Base-by-base conservation (phyloP, 1,139 yeast species). In the Blastobotrys ciferrii region DNA sequence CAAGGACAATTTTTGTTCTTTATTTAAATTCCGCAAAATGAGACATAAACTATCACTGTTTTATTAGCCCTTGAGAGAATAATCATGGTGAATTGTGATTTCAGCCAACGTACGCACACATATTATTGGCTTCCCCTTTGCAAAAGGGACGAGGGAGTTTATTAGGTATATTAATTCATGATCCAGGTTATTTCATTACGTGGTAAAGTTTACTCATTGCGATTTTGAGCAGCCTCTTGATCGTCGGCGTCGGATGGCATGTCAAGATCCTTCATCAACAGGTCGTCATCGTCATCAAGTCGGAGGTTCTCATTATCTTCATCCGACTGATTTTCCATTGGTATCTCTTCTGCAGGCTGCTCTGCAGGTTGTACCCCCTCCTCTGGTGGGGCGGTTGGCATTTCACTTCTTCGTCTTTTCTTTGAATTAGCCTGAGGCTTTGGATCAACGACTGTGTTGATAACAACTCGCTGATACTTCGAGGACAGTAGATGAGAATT, bases 401-500 rank as follows among this genome's bases (percentile, higher is more conserved):
- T 18, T 35, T 23, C 45, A 15, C 41, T 36, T 35, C 41, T 33
- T 35, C 23, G 43, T 17, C 41, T 31, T 17, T 30, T 46, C 40
- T 18, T 40, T 15, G 43, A 14, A n/a, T 36, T 36, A 9, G 6
- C n/a, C 13, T 18, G 25, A 19, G 18, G 7, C 13, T 5, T 17
- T 18, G 40, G 28, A 4, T 19, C 46, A 7, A 37, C 28, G 3
- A 46, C 33, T 5, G 39, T 43, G 14, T 41, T 41, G 13, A 40
- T 42, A 48, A 48, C 42, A 4, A 46, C 36, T 15, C 39, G 46
- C n/a, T 42, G 38, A 20, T 52, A 57, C 7, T 57, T 47, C 3
- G 54, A 42, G 12, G 64, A 60, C 14, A 61, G 45, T 4, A 32
- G 38, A 75, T 42, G 47, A 19, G 45, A 36, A 45, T 61, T 61